Evolutionary conservation across 306 rosid genomes (phyloP), one percentile per base, ranked within the genome.

Genomic region (Cyclanthera cordifolia): DNA sequence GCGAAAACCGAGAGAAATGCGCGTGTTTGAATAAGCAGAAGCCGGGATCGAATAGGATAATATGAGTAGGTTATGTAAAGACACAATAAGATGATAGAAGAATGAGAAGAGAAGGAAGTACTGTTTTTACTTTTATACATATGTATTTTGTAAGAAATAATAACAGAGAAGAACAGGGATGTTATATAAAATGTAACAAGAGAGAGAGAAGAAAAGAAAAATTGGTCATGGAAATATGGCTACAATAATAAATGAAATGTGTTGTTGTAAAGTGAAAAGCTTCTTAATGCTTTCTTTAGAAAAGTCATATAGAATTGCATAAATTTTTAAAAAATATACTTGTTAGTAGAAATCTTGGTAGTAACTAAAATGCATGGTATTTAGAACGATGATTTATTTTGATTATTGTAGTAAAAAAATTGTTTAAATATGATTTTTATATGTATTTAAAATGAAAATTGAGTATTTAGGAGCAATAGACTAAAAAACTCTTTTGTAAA

Each of bases 1-100:
- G 84, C 52, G 89, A 89, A 21, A 84, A 74, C 69, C 71, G 90
- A 73, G 87, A 85, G 8, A 89, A 86, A 30, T 92, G 98, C 89
- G 88, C 76, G 79, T 92, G 98, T 55, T 60, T 71, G 73, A 77
- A 70, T 58, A 49, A 72, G 74, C 86, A 73, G 81, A 85, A 82
- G 81, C 52, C 77, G 23, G 84, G 80, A 17, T 56, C 76, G 65
- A 77, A 85, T 71, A 87, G 76, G 58, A 76, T 79, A 53, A 76
- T 76, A 60, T 87, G 82, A 87, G 60, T 75, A 45, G 71, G 9
- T 73, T 77, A 73, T 73, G 72, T 76, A 69, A 53, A 55, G 49
- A 37, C 57, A 59, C 45, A 45, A 63, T 45, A 23, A 43, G 23
- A 43, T 21, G 69, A 34, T 15, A 25, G 43, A 37, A 37, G 39